A percentile compares a stretch with the other conserved stretches of the same genome.
These are phyloP conservation scores for Kurtzmaniella fragi DNA, from an alignment of 805 yeast genomes.

Conservation along the genomic window DNA sequence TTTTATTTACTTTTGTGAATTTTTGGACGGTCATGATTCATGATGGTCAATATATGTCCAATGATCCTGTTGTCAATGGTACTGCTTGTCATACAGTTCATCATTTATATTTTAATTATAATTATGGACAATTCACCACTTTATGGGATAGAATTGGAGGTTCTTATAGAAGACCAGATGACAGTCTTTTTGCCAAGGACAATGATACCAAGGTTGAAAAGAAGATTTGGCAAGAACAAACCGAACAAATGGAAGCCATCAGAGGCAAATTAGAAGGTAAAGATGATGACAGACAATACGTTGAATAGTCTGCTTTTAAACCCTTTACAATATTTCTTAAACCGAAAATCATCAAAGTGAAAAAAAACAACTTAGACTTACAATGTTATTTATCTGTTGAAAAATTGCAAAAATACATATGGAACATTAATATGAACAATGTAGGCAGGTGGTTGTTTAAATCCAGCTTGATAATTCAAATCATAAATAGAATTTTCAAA, in stretches of 20 bases:
- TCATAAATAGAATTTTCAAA: too few relatives aligned
- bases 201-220: slow-evolving; percentile 46
- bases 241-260: slow-evolving; percentile 69
- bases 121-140: slow-evolving; percentile 97
- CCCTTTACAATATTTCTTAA: not conserved
- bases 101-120: slow-evolving; percentile 94
- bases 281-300: slow-evolving; percentile 70
- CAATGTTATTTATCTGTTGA: too few relatives aligned
- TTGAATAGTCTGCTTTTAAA: not conserved
- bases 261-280: slow-evolving; percentile 78
- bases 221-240: slow-evolving; percentile 66
- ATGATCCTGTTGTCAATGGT: slow-evolving; percentile 92
- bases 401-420: too few relatives aligned
- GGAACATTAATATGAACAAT: too few relatives aligned
- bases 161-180: slow-evolving; percentile 89
- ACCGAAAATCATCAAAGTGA: too few relatives aligned
- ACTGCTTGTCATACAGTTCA: slow-evolving; percentile 98
- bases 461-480: too few relatives aligned
- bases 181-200: slow-evolving; percentile 62
- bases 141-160: slow-evolving; percentile 97
- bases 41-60: slow-evolving; percentile 92
- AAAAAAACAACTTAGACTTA: too few relatives aligned
- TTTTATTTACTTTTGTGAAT: slow-evolving; percentile 85
- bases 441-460: too few relatives aligned
- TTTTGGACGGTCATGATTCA: slow-evolving; percentile 99